These are phyloP conservation scores for Exophiala sideris DNA, from an alignment of 2,329 filamentous ascomycete species.

Conservation along the genomic window DNA sequence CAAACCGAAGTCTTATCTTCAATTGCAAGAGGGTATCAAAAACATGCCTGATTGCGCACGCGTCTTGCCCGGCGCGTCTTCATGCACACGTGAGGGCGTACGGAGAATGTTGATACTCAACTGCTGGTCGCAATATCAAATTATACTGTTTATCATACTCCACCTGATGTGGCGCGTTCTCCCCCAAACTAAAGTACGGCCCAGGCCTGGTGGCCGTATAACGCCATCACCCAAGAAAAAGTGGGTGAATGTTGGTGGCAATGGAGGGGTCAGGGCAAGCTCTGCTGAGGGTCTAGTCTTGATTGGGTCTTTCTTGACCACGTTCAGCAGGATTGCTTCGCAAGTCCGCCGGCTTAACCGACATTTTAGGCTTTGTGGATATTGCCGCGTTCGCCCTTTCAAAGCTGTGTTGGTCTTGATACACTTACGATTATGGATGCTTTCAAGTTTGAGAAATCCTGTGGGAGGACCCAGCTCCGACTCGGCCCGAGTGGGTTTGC, in stretches of 20 bases:
- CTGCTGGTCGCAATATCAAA: too few species aligned
- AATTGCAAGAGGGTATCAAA: too few species aligned
- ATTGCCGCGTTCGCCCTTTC: neutral
- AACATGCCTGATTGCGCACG: neutral
- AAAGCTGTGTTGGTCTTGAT: too few species aligned
- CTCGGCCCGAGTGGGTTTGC: too few species aligned
- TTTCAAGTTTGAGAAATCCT: too few species aligned
- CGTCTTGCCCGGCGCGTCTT: neutral
- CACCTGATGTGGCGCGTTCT: slow-evolving; percentile 2
- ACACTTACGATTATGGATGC: too few species aligned
- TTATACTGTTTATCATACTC: neutral
- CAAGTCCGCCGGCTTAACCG: neutral
- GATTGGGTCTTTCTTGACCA: neutral
- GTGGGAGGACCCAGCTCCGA: too few species aligned
- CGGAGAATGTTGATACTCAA: too few species aligned
- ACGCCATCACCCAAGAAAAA: slow-evolving; percentile 6
- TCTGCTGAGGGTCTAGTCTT: neutral
- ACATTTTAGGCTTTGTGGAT: neutral
- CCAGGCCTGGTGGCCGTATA: slow-evolving; percentile 19
- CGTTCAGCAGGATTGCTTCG: neutral
- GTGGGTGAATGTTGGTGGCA: slow-evolving; percentile 5
- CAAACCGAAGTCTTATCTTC: too few species aligned
- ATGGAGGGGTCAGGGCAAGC: too few species aligned
- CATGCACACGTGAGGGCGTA: neutral
- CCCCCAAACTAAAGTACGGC: slow-evolving; percentile 7